Base-by-base conservation (phyloP, 495 filamentous ascomycete genomes). In the Xylaria acuta region DNA sequence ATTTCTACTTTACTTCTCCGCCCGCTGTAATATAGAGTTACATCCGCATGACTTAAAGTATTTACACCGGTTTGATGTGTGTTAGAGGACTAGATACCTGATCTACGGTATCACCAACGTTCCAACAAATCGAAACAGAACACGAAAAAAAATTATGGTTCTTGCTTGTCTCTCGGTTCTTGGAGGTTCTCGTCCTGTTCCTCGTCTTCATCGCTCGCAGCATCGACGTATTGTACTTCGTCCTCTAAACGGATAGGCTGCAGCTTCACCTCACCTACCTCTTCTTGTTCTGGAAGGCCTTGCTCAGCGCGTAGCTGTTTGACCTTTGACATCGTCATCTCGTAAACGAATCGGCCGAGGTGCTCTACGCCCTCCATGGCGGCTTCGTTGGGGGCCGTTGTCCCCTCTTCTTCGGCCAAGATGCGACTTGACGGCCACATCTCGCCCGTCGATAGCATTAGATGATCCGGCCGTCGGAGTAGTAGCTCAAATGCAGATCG, bases 301-400 rank as follows among this genome's bases (percentile, higher is more conserved):
- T 82, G 75, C 72, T 86, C 82, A 41, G 77, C 82, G 49, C 81
- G 78, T 62, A 88, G 66, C 77, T 87, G 82, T 77, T 84, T 79
- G 8, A 97, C 82, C 80, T 92, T 96, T 27, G 94, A 93, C 75
- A 91, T 86, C 16, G 95, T 95, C 94, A 99, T 98, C 83, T 99
- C 94, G 82, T 90, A 97, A 30, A 99, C 96, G 82, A 97, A 98
- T 82, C 97, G 93, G 6, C 96, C 97, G 45, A 99, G 82, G 86
- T 99, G 96, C 82, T 98, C 96, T 9, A 98, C 90, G 40, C 93
- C 89, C 76, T 93, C 93, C 93, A 99, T 98, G 9, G 88, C 86
- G 66, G 86, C 81, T 78, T 88, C 82, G 5, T 83, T 85, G 5
- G 79, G 80, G 14, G 86, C 80, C 27, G 79, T 73, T 32, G 83